Percentiles rank a stretch among this genome's conserved stretches.
Conservation (phyloP, 2,329 filamentous ascomycete genomes). For the Sporothrix sp. region DNA sequence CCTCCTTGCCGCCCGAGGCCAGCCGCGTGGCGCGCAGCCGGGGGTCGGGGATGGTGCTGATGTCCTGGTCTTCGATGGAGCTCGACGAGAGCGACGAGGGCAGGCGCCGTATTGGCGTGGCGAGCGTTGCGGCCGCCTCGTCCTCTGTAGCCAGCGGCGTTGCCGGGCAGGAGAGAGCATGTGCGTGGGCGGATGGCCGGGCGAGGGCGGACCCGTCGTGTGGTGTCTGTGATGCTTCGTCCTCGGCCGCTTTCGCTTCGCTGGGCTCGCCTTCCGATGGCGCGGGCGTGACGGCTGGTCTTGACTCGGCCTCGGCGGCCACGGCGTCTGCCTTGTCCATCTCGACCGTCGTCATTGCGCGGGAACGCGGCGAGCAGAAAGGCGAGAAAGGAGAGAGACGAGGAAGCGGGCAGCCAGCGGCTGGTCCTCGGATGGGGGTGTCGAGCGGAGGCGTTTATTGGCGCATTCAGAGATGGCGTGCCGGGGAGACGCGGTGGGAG, state of each 20-base stretch:
- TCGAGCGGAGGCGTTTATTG: neutral
- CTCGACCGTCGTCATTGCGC: neutral
- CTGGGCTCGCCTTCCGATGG: neutral
- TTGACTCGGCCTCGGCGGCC: neutral
- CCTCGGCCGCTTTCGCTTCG: no score
- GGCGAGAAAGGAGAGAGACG: neutral
- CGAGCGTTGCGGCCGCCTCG: neutral
- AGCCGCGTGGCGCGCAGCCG: slow-evolving; percentile 44
- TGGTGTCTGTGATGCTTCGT: no score
- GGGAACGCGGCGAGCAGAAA: neutral
- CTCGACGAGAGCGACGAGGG: slow-evolving; percentile 24
- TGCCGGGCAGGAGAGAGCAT: no score
- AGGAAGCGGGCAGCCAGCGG: neutral
- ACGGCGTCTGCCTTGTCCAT: neutral
- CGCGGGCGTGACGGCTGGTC: neutral
- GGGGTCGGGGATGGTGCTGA: slow-evolving; percentile 61
- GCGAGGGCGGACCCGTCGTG: no score
- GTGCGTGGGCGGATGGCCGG: neutral
- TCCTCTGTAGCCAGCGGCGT: no score
- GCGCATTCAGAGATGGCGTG: neutral
- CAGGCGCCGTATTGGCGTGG: slow-evolving; percentile 14
- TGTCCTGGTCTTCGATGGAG: slow-evolving; percentile 43
- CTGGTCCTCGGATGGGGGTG: slow-evolving; percentile 1
- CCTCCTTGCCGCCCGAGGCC: slow-evolving; percentile 30
- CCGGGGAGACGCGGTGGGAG: neutral